Base-by-base conservation (phyloP, 2,329 filamentous ascomycete species). In the Fusarium coffeatum region DNA sequence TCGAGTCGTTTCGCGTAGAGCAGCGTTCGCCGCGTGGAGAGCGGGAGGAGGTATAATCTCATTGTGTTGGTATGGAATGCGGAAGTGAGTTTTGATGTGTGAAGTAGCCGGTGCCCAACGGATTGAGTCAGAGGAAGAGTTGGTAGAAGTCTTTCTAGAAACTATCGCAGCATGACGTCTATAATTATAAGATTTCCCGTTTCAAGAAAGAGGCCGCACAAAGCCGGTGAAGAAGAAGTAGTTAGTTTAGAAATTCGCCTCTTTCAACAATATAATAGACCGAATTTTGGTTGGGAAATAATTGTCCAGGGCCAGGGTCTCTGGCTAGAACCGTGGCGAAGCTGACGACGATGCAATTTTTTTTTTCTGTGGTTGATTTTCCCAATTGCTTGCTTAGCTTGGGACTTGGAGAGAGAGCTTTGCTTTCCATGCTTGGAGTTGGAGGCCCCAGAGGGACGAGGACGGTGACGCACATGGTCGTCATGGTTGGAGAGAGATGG, bases 11-110 rank as follows among this genome's bases (percentile, higher is more conserved):
- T 92, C 81, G 93, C 97, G 84, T 97, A 98, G 76, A 99, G 89
- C 68, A 99, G 89, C 54, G 93, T 94, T 76, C 94, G 92, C 77
- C 92, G 89, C 72, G 94, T 97, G 64, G 95, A 97, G 75, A 99
- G 91, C 68, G 96, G 96, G 60, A 99, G 88, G 70, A 99, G 90
- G 82, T 94, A 97, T 80, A 99, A 87, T 79, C 94, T 93, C 96
- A 99, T 98, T 66, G 78, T 81, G 69, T 22, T 40, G 22, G 37
- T 47, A n/a, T 32, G 46, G 32, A 45, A 48, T 57, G 58, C 42
- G 47, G 48, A 41, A 25, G 34, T n/a, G 6, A 30, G 12, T 30
- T 37, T 32, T 37, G 34, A 37, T 37, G 34, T 37, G 28, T 37
- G 28, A 41, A 25, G 43, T n/a, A 49, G 40, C 13, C 18, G 23